Conservation (phyloP, 176 grass and related monocot species). For the Oryza glumipatula region DNA sequence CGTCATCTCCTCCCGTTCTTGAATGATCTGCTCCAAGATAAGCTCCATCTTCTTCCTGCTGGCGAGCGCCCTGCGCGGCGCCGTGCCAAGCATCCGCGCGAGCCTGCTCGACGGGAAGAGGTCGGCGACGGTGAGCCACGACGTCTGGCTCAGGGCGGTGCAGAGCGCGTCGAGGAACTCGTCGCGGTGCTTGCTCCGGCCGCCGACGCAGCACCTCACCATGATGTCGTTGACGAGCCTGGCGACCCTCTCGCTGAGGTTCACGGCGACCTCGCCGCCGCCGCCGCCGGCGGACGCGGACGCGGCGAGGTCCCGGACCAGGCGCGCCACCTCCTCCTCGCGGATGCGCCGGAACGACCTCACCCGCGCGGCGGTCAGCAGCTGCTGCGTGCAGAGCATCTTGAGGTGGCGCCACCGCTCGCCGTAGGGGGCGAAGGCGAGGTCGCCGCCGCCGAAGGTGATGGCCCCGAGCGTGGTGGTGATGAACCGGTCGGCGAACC, state of each 20-base stretch:
- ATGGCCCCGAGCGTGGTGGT: not conserved
- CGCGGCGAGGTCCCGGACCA: not conserved
- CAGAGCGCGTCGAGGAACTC: conserved; percentile 15
- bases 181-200: conserved; percentile 23
- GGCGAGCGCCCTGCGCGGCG: conserved; percentile 9
- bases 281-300: not conserved
- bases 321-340: conserved; percentile 34
- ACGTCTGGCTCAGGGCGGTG: not conserved
- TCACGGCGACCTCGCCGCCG: not conserved
- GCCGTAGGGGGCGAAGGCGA: not conserved
- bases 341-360: conserved; percentile 22
- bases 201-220: conserved; percentile 21
- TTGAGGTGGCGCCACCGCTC: not conserved
- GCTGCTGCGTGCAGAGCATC: not conserved
- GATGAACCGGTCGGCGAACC: conserved; percentile 6
- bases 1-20: not conserved
- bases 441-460: conserved; percentile 23
- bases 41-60: not conserved
- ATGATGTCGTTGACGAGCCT: conserved; percentile 3
- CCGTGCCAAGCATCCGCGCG: conserved; percentile 7
- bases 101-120: conserved; percentile 38
- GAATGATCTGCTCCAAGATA: conserved; percentile 11
- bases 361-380: conserved; percentile 36
- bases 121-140: not conserved
- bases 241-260: not conserved